These are phyloP conservation scores for Ogataea trehalophila DNA, from an alignment of 805 yeast species.

Conservation along the genomic window DNA sequence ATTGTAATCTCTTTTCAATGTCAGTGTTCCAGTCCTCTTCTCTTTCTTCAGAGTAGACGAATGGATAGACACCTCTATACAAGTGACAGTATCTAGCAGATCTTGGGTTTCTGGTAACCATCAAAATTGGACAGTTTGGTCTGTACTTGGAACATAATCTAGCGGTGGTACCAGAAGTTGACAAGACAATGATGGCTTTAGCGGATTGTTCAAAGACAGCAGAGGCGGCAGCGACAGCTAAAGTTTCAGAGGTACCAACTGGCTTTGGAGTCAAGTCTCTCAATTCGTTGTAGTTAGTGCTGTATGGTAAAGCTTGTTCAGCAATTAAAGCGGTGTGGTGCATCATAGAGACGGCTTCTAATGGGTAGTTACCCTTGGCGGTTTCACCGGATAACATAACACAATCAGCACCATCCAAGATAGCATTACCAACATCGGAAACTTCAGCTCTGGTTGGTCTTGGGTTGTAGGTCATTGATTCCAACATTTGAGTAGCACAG, in stretches of 20 bases:
- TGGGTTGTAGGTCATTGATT: slow-evolving; percentile 99
- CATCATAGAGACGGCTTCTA: slow-evolving; percentile 98
- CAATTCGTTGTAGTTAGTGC: slow-evolving; percentile 75
- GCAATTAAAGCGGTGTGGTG: slow-evolving; percentile 95
- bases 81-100: slow-evolving; percentile 95
- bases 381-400: slow-evolving; percentile 99
- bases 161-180: slow-evolving; percentile 93
- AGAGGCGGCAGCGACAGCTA: slow-evolving; percentile 94
- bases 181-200: slow-evolving; percentile 92
- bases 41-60: slow-evolving; percentile 64
- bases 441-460: slow-evolving; percentile 99
- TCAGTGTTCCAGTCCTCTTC: slow-evolving; percentile 91
- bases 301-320: slow-evolving; percentile 93
- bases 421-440: slow-evolving; percentile 98
- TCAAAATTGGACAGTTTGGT: slow-evolving; percentile 94
- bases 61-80: slow-evolving; percentile 98
- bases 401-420: slow-evolving; percentile 99
- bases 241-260: slow-evolving; percentile 90
- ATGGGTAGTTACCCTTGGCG: slow-evolving; percentile 98
- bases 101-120: slow-evolving; percentile 93
- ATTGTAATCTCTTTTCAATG: slow-evolving; percentile 89
- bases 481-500: slow-evolving; percentile 99
- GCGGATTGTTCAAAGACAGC: slow-evolving; percentile 96
- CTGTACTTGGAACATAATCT: slow-evolving; percentile 96
- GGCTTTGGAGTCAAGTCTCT: slow-evolving; percentile 84